Percentiles rank a stretch among this genome's conserved stretches.
phyloP scores from a whole-genome alignment of 345 rosid genomes.

The Cardamine resedifolia region DNA sequence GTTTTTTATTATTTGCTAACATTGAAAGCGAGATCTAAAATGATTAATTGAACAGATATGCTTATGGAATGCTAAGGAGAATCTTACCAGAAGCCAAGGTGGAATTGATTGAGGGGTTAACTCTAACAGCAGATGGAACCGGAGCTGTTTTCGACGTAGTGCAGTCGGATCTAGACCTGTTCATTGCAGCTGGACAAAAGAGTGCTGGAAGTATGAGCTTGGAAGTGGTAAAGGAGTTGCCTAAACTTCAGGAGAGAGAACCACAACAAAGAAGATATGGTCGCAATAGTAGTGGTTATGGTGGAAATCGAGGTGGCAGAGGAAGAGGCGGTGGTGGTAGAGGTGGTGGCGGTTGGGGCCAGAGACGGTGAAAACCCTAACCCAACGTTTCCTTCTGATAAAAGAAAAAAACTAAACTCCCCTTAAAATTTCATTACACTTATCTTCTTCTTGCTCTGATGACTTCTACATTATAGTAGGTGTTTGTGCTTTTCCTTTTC shows the following conservation, averaged over 20 bases:
- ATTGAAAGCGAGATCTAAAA: background rate
- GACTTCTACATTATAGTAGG: slow-evolving; percentile 3
- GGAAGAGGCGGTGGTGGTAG: slow-evolving; percentile 34
- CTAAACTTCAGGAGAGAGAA: slow-evolving; percentile 72
- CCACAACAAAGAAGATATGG: slow-evolving; percentile 32
- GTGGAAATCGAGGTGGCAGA: slow-evolving; percentile 32
- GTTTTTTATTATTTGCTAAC: background rate
- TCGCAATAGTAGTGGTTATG: slow-evolving; percentile 27
- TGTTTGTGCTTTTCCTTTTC: background rate
- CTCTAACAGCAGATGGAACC: slow-evolving; percentile 71
- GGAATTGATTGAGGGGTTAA: slow-evolving; percentile 66
- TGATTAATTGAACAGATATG: slow-evolving; percentile 48
- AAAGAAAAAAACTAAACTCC: background rate
- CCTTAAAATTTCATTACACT: background rate
- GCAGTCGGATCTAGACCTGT: slow-evolving; percentile 58
- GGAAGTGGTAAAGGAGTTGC: slow-evolving; percentile 65
- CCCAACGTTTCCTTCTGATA: background rate
- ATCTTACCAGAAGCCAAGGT: slow-evolving; percentile 93
- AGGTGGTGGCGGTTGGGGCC: slow-evolving; percentile 47
- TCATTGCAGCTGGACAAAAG: slow-evolving; percentile 59
- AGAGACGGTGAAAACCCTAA: slow-evolving; percentile 27
- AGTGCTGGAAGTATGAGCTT: slow-evolving; percentile 68
- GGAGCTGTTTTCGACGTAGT: slow-evolving; percentile 90
- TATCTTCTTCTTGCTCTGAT: background rate
- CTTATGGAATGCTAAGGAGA: slow-evolving; percentile 66